These are phyloP conservation scores for Vanderwaltozyma polyspora DNA, from an alignment of 805 yeast species.

Conservation along the genomic window DNA sequence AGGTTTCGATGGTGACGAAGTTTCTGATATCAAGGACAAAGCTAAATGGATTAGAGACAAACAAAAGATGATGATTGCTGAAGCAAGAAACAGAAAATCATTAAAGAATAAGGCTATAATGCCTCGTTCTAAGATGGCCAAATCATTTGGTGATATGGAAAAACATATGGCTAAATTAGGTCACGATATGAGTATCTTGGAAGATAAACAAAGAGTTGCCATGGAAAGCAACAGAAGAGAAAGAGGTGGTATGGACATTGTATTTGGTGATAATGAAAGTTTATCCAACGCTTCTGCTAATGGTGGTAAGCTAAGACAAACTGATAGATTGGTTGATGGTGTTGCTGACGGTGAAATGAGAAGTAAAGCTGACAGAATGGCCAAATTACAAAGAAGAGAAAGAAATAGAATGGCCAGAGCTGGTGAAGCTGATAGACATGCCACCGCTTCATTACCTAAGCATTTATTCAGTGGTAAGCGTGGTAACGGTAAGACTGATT, in stretches of 20 bases:
- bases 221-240: slow-evolving; percentile 30
- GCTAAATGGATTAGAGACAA: slow-evolving; percentile 94
- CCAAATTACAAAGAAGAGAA: slow-evolving; percentile 83
- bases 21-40: slow-evolving; percentile 60
- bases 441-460: slow-evolving; percentile 76
- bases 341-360: slow-evolving; percentile 70
- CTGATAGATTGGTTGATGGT: slow-evolving; percentile 81
- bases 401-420: slow-evolving; percentile 85
- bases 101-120: slow-evolving; percentile 76
- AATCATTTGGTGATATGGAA: slow-evolving; percentile 70
- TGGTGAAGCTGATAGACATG: slow-evolving; percentile 94
- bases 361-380: slow-evolving; percentile 76
- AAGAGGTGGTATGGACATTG: slow-evolving; percentile 69
- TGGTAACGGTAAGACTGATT: slow-evolving; percentile 85
- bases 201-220: slow-evolving; percentile 37
- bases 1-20: slow-evolving; percentile 55
- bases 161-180: slow-evolving; percentile 83
- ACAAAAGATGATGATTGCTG: slow-evolving; percentile 86
- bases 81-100: slow-evolving; percentile 76
- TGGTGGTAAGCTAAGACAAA: slow-evolving; percentile 41
- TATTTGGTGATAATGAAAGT: slow-evolving; percentile 37
- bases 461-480: slow-evolving; percentile 95
- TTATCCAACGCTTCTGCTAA: slow-evolving; percentile 22
- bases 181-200: slow-evolving; percentile 64
- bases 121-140: slow-evolving; percentile 82